Evolutionary conservation across 1,284 basidiomycete genomes (phyloP).

Genomic region (Ustilago sp.): DNA sequence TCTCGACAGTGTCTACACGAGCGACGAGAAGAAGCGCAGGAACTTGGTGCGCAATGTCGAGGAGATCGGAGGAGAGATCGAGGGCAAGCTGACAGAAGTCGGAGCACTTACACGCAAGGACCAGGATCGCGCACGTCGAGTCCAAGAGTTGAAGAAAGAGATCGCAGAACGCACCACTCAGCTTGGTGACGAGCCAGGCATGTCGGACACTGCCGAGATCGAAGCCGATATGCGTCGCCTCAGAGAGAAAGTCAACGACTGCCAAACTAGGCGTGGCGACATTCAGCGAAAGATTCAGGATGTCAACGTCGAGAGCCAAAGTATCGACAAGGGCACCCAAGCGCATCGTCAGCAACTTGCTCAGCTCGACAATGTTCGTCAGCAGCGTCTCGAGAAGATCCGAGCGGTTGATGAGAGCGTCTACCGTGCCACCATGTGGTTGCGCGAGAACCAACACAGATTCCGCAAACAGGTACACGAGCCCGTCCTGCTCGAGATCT

Average conservation of each 20-base stretch:
- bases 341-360: conserved; percentile 39
- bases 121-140: conserved; percentile 38
- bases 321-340: conserved; percentile 25
- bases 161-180: conserved; percentile 42
- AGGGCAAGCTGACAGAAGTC: conserved; percentile 36
- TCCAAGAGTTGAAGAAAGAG: conserved; percentile 38
- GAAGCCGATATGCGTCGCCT: conserved; percentile 44
- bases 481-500: conserved; percentile 80
- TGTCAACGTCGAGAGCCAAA: conserved; percentile 34
- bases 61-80: conserved; percentile 40
- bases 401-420: conserved; percentile 74
- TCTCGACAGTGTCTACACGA: conserved; percentile 20
- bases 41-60: conserved; percentile 33
- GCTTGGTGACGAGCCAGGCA: conserved; percentile 38
- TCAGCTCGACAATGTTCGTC: conserved; percentile 54
- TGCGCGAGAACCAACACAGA: conserved; percentile 76
- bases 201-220: conserved; percentile 37
- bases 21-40: conserved; percentile 39
- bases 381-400: conserved; percentile 58
- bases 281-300: conserved; percentile 41
- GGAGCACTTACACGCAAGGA: conserved; percentile 40
- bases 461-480: conserved; percentile 88
- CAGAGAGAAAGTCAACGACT: conserved; percentile 33
- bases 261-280: conserved; percentile 32
- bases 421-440: conserved; percentile 80